phyloP scores from a whole-genome alignment of 768 basidiomycete species.

The Pisolithus tinctorius region DNA sequence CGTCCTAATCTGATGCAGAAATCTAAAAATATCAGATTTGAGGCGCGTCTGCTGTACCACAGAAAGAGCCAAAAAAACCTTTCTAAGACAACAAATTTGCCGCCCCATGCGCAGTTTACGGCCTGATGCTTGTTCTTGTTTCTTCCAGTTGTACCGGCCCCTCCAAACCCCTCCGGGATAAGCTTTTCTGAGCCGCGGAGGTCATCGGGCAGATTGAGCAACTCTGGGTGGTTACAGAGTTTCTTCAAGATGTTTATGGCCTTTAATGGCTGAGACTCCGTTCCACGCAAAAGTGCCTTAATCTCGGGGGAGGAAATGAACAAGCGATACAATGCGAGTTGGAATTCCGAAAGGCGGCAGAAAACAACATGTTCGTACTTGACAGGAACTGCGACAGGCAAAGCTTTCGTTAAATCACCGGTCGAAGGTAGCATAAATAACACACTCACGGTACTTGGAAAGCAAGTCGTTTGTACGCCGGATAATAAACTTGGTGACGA shows the following conservation, averaged over 20 bases:
- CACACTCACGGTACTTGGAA: constrained; percentile 82
- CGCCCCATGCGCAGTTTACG: constrained; percentile 78
- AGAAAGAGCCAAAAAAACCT: constrained; percentile 41
- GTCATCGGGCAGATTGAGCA: constrained; percentile 80
- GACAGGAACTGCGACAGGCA: constrained; percentile 68
- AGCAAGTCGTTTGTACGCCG: constrained; percentile 89
- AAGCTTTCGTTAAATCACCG: constrained; percentile 6
- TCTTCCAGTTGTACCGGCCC: constrained; percentile 38
- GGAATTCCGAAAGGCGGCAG: constrained; percentile 78
- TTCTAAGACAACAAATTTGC: constrained; percentile 91
- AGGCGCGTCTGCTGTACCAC: background rate
- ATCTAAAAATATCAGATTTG: constrained; percentile 38
- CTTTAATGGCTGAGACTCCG: constrained; percentile 89
- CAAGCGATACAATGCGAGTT: constrained; percentile 76
- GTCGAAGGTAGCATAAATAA: background rate
- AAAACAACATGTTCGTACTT: constrained; percentile 99
- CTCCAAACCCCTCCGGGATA: constrained; percentile 76
- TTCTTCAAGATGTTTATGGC: constrained; percentile 95
- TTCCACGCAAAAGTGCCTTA: constrained; percentile 79
- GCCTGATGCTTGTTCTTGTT: constrained; percentile 33
- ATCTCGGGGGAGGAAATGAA: constrained; percentile 94
- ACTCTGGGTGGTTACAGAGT: constrained; percentile 90
- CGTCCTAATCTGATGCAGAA: constrained; percentile 74
- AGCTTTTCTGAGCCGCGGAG: constrained; percentile 74
- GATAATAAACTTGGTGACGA: constrained; percentile 93